Evolutionary conservation across 2,329 filamentous ascomycete genomes (phyloP).

Genomic region (Diaporthe sp.): DNA sequence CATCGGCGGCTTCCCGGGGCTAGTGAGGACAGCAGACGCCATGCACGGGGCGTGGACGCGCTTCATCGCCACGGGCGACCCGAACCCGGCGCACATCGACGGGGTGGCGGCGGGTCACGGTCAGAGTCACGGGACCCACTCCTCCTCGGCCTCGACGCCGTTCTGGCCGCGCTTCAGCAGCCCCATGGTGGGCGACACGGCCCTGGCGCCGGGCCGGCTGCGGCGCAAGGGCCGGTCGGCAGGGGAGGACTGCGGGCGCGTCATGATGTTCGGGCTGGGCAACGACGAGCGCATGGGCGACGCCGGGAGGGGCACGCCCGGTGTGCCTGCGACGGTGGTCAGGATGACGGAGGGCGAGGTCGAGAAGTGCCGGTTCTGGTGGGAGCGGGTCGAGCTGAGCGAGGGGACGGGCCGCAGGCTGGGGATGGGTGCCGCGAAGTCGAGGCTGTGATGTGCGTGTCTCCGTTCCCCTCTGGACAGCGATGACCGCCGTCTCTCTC

Average conservation of each 20-base stretch:
- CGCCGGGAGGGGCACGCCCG: constrained; percentile 48
- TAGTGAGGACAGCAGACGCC: constrained; percentile 52
- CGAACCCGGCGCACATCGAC: constrained; percentile 39
- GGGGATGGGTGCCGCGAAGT: background rate
- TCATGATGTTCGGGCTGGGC: constrained; percentile 70
- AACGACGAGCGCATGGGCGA: constrained; percentile 65
- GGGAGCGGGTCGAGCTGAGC: constrained; percentile 63
- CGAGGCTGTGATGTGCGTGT: constrained; percentile 12
- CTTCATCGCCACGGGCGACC: constrained; percentile 45
- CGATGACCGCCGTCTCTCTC: background rate
- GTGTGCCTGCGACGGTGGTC: constrained; percentile 60
- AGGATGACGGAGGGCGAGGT: constrained; percentile 58
- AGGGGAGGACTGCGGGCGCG: constrained; percentile 46
- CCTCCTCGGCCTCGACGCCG: constrained; percentile 21
- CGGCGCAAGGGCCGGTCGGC: constrained; percentile 27
- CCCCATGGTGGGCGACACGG: constrained; percentile 29
- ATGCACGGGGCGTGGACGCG: constrained; percentile 60
- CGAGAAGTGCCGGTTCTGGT: constrained; percentile 72
- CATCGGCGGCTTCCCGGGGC: constrained; percentile 51
- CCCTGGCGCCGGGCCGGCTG: constrained; percentile 22
- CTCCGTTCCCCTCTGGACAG: background rate
- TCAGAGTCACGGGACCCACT: no score
- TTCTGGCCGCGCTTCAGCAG: constrained; percentile 56
- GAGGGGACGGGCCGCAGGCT: constrained; percentile 54
- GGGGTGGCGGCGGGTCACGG: background rate